Evolutionary conservation across 495 filamentous ascomycete species (phyloP).

Genomic region (Penicillium coprophilum): DNA sequence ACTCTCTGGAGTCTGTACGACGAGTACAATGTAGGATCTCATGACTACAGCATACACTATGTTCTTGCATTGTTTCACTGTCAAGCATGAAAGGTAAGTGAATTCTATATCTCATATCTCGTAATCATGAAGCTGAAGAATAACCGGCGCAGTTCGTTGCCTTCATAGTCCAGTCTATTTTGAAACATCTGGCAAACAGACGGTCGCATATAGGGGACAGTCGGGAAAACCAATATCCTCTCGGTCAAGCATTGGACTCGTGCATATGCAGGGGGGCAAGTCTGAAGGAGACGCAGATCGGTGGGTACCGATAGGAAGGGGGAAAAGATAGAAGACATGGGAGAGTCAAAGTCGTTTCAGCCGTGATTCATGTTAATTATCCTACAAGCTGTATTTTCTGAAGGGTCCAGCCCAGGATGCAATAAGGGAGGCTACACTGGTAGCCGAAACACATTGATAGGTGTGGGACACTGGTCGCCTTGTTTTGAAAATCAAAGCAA

Average conservation of each 20-base stretch:
- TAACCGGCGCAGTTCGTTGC: background rate
- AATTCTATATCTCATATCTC: constrained; percentile 1
- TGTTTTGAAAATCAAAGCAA: background rate
- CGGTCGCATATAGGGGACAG: constrained; percentile 16
- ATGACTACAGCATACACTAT: background rate
- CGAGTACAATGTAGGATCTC: background rate
- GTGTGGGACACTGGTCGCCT: background rate
- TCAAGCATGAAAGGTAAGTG: background rate
- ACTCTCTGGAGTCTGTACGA: background rate
- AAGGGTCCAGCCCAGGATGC: constrained; percentile 5
- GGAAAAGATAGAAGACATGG: constrained; percentile 9
- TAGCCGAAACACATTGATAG: constrained; percentile 5
- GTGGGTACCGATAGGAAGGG: constrained; percentile 1
- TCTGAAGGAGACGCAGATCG: constrained; percentile 8
- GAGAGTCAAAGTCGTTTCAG: constrained; percentile 15
- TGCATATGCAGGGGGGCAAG: constrained; percentile 17
- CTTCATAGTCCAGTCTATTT: constrained; percentile 12
- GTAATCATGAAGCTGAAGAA: background rate
- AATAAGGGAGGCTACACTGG: constrained; percentile 4
- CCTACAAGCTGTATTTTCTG: constrained; percentile 5
- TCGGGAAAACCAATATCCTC: background rate
- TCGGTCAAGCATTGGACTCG: constrained; percentile 8
- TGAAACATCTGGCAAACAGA: constrained; percentile 21
- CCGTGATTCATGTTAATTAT: constrained; percentile 14
- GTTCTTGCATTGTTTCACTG: background rate